Conservation (phyloP, 768 basidiomycete species). For the Postia placenta region DNA sequence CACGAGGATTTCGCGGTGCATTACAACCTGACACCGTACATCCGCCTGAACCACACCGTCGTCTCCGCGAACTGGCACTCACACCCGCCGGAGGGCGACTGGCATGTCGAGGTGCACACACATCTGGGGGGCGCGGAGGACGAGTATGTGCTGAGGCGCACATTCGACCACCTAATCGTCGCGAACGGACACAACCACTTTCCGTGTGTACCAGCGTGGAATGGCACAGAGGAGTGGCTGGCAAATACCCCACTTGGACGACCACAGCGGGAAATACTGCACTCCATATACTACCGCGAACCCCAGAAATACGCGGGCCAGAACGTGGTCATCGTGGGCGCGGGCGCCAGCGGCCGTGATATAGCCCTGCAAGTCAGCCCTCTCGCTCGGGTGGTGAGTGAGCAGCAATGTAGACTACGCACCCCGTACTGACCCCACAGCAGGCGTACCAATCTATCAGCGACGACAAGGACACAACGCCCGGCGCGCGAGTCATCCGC, state of each 20-base stretch:
- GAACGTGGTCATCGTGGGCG: constrained; percentile 45
- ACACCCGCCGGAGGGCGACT: constrained; percentile 29
- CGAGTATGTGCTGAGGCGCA: constrained; percentile 3
- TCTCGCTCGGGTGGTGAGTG: constrained; percentile 36
- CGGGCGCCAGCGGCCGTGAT: constrained; percentile 42
- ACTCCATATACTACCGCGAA: constrained; percentile 49
- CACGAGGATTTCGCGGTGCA: constrained; percentile 37
- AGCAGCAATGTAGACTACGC: neutral
- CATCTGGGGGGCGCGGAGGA: constrained; percentile 9
- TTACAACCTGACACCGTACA: constrained; percentile 32
- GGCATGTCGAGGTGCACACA: constrained; percentile 35
- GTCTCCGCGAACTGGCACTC: constrained; percentile 39
- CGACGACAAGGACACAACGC: constrained; percentile 11
- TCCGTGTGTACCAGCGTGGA: constrained; percentile 39
- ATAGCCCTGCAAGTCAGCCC: constrained; percentile 35
- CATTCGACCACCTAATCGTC: constrained; percentile 49
- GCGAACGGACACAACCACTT: constrained; percentile 53
- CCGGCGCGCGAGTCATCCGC: constrained; percentile 16
- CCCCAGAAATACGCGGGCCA: constrained; percentile 37
- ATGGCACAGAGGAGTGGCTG: constrained; percentile 46
- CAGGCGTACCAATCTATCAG: constrained; percentile 33
- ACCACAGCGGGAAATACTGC: constrained; percentile 35
- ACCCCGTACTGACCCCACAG: neutral
- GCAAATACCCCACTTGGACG: constrained; percentile 16
- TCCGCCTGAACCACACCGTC: constrained; percentile 39